Percentiles rank a stretch among this genome's conserved stretches.
Conservation (phyloP, 306 rosid species). For the apple (Malus domestica) region ASM211411v1 NC_041797.1:6946501-6947000, state of each 20-base stretch:
- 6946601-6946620: background rate
- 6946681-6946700: background rate
- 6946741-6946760: background rate
- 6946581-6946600: background rate
- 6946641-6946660: no score
- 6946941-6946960: background rate
- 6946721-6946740: background rate
- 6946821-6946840: constrained; percentile 59
- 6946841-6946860: constrained; percentile 52
- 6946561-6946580: no score
- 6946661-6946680: no score
- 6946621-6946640: no score
- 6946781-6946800: constrained; percentile 41
- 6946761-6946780: constrained; percentile 61
- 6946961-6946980: background rate
- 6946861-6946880: background rate
- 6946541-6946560: no score
- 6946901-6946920: background rate
- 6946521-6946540: no score
- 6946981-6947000: background rate
- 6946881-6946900: background rate
- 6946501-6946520: no score
- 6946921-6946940: background rate
- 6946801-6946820: constrained; percentile 32
- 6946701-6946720: background rate